Evolutionary conservation across 345 rosid genomes (phyloP).

Genomic region (Melaleuca alternifolia): DNA sequence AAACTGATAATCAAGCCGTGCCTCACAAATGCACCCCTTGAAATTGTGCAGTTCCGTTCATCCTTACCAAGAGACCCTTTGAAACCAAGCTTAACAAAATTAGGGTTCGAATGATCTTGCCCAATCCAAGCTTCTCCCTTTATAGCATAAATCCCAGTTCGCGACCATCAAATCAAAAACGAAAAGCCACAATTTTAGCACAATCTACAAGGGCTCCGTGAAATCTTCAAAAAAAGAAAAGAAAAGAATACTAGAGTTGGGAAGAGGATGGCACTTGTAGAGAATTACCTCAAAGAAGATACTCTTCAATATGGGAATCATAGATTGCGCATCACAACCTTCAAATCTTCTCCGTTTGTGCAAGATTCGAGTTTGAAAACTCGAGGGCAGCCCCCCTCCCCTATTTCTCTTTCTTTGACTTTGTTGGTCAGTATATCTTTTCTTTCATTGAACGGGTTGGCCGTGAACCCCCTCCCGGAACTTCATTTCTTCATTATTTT

Average conservation of each 20-base stretch:
- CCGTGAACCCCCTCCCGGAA: neutral
- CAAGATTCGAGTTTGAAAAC: neutral
- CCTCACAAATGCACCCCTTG: constrained; percentile 76
- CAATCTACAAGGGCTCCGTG: too few species aligned
- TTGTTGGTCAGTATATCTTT: neutral
- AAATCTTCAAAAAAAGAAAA: neutral
- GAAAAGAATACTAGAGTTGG: neutral
- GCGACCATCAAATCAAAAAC: neutral
- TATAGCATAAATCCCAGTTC: neutral
- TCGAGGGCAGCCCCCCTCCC: neutral
- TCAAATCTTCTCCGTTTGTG: neutral
- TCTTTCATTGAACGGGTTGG: neutral
- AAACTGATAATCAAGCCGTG: constrained; percentile 46
- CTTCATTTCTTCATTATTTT: neutral
- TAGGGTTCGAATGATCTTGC: neutral
- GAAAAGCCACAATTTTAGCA: too few species aligned
- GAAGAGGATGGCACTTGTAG: neutral
- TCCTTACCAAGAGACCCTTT: neutral
- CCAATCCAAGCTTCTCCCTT: neutral
- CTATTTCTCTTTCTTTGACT: neutral
- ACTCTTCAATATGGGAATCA: neutral
- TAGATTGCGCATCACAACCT: neutral
- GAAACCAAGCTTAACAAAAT: neutral
- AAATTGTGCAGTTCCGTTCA: constrained; percentile 37
- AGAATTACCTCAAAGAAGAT: neutral